Evolutionary conservation across 75 land plant species (phyloP).

Genomic region (Selaginella moellendorffii): DNA sequence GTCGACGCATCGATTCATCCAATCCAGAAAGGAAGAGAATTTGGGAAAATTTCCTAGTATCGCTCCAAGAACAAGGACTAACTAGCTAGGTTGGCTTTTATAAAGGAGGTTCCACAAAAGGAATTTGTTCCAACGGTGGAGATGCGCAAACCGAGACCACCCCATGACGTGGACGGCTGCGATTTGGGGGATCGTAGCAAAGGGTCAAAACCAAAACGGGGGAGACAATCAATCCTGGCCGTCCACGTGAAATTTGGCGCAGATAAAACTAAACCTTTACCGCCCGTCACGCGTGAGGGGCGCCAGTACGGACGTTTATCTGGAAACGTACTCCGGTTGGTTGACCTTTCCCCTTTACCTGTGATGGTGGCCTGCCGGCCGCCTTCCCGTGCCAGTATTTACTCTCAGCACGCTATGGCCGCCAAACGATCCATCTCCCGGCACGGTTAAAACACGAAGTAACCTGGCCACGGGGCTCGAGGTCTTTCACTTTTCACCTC

Average conservation of each 20-base stretch:
- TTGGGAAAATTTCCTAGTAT: not conserved
- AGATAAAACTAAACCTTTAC: too few species aligned
- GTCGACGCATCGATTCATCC: not conserved
- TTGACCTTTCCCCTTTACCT: not conserved
- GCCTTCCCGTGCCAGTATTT: not conserved
- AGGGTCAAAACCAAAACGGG: too few species aligned
- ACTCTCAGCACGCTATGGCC: not conserved
- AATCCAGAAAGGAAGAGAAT: not conserved
- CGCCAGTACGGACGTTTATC: not conserved
- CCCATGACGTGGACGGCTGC: not conserved
- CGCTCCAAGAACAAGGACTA: not conserved
- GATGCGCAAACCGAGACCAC: not conserved
- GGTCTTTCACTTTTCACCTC: not conserved
- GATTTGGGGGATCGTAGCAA: not conserved
- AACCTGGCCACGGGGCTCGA: not conserved
- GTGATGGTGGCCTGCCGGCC: not conserved
- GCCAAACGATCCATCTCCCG: not conserved
- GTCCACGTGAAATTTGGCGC: too few species aligned
- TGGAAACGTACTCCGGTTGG: not conserved
- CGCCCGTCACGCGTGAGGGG: too few species aligned
- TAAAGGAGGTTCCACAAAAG: not conserved
- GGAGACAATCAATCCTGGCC: too few species aligned
- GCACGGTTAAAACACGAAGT: not conserved
- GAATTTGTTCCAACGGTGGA: not conserved
- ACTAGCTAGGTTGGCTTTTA: too few species aligned